Conservation (phyloP, 192 early-diverging fungal species). For the Gamsiella multidivaricata region DNA sequence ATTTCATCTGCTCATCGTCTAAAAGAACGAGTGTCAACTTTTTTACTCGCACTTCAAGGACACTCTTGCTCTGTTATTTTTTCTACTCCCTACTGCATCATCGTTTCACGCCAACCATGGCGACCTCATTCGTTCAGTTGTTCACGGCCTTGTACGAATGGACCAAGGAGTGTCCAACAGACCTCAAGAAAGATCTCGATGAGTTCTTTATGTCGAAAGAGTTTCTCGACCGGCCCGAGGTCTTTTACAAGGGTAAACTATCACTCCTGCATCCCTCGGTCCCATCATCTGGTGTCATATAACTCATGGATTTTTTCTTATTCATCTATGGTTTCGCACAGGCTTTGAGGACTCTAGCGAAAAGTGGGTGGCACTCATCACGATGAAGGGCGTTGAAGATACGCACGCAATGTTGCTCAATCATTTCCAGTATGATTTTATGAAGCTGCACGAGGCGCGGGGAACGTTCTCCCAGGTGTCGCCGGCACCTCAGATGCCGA, state of each 20-base stretch:
- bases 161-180: conserved; percentile 29
- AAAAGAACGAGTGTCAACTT: too few relatives aligned
- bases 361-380: conserved; percentile 36
- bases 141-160: conserved; percentile 36
- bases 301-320: too few relatives aligned
- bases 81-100: too few relatives aligned
- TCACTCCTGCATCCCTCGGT: too few relatives aligned
- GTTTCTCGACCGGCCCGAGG: conserved; percentile 27
- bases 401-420: conserved; percentile 7
- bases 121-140: conserved; percentile 28
- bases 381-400: conserved; percentile 18
- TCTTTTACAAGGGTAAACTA: conserved; percentile 34
- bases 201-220: conserved; percentile 13
- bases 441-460: conserved; percentile 15
- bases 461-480: conserved; percentile 27
- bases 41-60: too few relatives aligned
- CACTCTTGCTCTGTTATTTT: too few relatives aligned
- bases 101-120: neutral
- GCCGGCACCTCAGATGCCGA: conserved; percentile 23
- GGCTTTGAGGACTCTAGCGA: conserved; percentile 16
- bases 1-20: too few relatives aligned
- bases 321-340: too few relatives aligned
- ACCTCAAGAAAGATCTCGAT: conserved; percentile 21
- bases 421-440: conserved; percentile 14
- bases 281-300: neutral